Conservation (phyloP, 1,139 yeast species). For the Maudiozyma humilis region DNA sequence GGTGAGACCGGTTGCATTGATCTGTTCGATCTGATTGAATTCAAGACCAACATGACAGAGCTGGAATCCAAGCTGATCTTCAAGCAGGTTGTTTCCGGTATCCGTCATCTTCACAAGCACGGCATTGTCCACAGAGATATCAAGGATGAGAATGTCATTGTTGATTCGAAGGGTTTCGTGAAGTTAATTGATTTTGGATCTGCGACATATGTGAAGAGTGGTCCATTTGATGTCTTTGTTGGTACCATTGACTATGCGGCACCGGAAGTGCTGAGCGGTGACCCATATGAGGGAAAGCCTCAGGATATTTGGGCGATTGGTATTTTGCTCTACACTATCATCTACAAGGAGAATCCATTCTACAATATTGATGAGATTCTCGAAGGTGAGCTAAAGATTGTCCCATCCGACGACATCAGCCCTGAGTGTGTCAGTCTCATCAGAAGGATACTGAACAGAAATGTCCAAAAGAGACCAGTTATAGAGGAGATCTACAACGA, state of each 20-base stretch:
- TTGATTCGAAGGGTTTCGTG: slow-evolving; percentile 67
- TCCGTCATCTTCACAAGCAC: slow-evolving; percentile 70
- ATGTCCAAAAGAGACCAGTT: slow-evolving; percentile 58
- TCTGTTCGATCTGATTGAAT: slow-evolving; percentile 82
- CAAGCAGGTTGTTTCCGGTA: slow-evolving; percentile 69
- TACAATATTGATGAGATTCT: slow-evolving; percentile 91
- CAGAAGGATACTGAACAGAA: slow-evolving; percentile 55
- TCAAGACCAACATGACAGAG: slow-evolving; percentile 71
- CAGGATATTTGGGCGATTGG: slow-evolving; percentile 98
- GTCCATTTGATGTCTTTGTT: slow-evolving; percentile 94
- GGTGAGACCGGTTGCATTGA: slow-evolving; percentile 87
- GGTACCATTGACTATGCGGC: slow-evolving; percentile 97
- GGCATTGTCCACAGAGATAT: slow-evolving; percentile 93
- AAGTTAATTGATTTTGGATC: slow-evolving; percentile 93
- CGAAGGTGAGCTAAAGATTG: slow-evolving; percentile 77
- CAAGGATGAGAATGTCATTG: slow-evolving; percentile 88
- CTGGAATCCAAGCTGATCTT: slow-evolving; percentile 68
- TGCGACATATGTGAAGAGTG: slow-evolving; percentile 81
- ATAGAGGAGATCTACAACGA: slow-evolving; percentile 63
- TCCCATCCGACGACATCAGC: slow-evolving; percentile 46
- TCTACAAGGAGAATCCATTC: slow-evolving; percentile 91
- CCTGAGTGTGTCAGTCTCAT: slow-evolving; percentile 54
- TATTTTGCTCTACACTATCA: slow-evolving; percentile 73
- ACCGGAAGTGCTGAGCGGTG: slow-evolving; percentile 87
- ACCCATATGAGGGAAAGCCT: slow-evolving; percentile 83